Conservation (phyloP, 73 alveolate species). For the Effrenium voratum region DNA sequence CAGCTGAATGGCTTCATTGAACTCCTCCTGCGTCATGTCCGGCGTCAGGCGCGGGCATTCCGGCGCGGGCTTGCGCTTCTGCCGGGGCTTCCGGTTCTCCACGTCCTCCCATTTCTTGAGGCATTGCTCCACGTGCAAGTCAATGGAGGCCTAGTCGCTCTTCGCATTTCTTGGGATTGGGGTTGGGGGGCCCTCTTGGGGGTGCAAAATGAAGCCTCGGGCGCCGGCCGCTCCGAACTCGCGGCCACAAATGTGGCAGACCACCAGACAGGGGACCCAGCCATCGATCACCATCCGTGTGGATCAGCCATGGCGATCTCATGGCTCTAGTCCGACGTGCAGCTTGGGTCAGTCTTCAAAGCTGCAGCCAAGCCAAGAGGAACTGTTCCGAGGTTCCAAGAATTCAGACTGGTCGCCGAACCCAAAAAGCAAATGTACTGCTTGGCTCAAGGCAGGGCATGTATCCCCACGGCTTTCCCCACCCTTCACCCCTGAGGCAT, state of each 20-base stretch:
- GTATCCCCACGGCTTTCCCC: no score
- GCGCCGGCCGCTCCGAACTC: constrained; percentile 97
- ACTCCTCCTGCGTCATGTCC: constrained; percentile 20
- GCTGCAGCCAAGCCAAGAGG: no score
- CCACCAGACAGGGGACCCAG: constrained; percentile 54
- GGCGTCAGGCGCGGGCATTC: constrained; percentile 93
- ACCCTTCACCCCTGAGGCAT: no score
- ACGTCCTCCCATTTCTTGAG: constrained; percentile 96
- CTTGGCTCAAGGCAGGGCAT: no score
- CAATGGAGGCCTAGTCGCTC: constrained; percentile 90
- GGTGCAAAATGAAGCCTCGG: not conserved
- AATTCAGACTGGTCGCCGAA: no score
- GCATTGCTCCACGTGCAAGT: constrained; percentile 97
- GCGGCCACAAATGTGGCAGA: constrained; percentile 97
- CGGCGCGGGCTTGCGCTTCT: constrained; percentile 96
- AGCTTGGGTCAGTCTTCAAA: no score
- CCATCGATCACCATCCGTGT: not conserved
- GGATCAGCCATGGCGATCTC: not conserved
- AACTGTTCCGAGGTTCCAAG: no score
- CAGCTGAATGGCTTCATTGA: not conserved
- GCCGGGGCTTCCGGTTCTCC: constrained; percentile 96
- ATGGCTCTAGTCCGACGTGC: not conserved
- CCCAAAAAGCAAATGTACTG: no score
- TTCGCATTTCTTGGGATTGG: not conserved
- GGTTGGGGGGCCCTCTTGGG: not conserved